phyloP scores from a whole-genome alignment of 2,329 filamentous ascomycete genomes.

The Tricladium varicosporioides region DNA sequence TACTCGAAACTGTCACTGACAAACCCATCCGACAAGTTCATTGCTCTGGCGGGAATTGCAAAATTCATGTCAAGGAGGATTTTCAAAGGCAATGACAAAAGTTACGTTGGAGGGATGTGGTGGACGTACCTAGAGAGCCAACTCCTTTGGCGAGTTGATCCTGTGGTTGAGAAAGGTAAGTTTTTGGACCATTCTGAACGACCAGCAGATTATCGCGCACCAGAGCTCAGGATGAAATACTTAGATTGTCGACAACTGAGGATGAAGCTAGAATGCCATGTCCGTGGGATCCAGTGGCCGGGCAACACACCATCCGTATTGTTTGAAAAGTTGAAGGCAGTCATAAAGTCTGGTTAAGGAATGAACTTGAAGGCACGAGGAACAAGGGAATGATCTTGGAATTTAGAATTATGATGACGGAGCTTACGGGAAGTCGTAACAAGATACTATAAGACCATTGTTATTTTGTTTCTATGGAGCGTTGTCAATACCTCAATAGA shows the following conservation, averaged over 20 bases:
- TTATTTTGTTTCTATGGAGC: too few species aligned
- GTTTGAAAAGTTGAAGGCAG: too few species aligned
- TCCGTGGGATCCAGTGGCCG: conserved; percentile 1
- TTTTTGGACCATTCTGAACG: conserved; percentile 6
- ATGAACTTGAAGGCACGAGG: too few species aligned
- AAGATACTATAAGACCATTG: too few species aligned
- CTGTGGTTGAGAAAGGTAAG: conserved; percentile 4
- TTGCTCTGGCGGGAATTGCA: conserved; percentile 10
- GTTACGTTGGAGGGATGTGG: conserved; percentile 8
- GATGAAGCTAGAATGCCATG: background rate
- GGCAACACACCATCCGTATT: conserved; percentile 4
- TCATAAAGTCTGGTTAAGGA: too few species aligned
- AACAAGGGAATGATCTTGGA: too few species aligned
- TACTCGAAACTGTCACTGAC: conserved; percentile 7
- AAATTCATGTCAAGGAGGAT: conserved; percentile 7
- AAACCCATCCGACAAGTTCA: conserved; percentile 3
- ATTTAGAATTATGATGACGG: too few species aligned
- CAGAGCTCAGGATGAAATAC: conserved; percentile 5
- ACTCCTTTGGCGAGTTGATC: conserved; percentile 12
- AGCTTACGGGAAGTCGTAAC: too few species aligned
- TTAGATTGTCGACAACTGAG: background rate
- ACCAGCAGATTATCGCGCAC: conserved; percentile 13
- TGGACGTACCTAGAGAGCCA: background rate
- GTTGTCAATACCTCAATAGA: too few species aligned
- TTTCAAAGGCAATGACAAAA: background rate